Evolutionary conservation across 495 filamentous ascomycete species (phyloP).

Genomic region (Pseudomonodictys pantanalensis): DNA sequence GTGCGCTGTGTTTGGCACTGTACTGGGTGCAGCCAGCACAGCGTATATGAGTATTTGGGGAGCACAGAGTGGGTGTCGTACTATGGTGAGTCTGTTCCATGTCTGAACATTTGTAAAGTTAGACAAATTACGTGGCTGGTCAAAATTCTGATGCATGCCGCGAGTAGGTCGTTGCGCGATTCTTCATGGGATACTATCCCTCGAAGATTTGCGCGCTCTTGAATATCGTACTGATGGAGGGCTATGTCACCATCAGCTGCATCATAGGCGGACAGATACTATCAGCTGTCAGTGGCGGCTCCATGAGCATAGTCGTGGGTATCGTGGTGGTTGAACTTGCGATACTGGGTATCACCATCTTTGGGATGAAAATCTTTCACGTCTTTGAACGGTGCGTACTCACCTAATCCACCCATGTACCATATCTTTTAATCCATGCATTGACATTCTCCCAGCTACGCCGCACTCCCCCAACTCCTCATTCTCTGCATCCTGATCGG

Average conservation of each 20-base stretch:
- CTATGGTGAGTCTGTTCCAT: conserved; percentile 13
- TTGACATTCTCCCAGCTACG: conserved; percentile 11
- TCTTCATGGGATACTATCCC: conserved; percentile 26
- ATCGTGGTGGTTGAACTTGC: conserved; percentile 27
- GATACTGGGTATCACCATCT: conserved; percentile 18
- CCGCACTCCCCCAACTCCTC: conserved; percentile 32
- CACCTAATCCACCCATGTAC: no score
- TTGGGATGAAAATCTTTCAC: conserved; percentile 30
- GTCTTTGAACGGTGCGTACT: conserved; percentile 27
- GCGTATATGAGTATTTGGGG: conserved; percentile 27
- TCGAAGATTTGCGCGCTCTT: conserved; percentile 13
- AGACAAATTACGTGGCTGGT: no score
- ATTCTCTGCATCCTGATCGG: conserved; percentile 33
- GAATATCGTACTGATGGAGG: conserved; percentile 15
- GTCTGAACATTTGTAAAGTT: no score
- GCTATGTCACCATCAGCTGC: conserved; percentile 9
- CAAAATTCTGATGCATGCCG: no score
- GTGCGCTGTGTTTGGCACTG: conserved; percentile 11
- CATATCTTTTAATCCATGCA: background rate
- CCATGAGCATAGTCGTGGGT: conserved; percentile 31
- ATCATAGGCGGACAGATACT: conserved; percentile 54
- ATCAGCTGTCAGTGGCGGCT: conserved; percentile 42
- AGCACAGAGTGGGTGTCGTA: conserved; percentile 24
- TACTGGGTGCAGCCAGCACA: conserved; percentile 7
- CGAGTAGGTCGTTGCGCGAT: conserved; percentile 14